A percentile compares a stretch with the other conserved stretches of the same genome.
These are phyloP conservation scores for Aspergillus flavus DNA, from an alignment of 2,329 filamentous ascomycete genomes.

Conservation along the genomic window DNA sequence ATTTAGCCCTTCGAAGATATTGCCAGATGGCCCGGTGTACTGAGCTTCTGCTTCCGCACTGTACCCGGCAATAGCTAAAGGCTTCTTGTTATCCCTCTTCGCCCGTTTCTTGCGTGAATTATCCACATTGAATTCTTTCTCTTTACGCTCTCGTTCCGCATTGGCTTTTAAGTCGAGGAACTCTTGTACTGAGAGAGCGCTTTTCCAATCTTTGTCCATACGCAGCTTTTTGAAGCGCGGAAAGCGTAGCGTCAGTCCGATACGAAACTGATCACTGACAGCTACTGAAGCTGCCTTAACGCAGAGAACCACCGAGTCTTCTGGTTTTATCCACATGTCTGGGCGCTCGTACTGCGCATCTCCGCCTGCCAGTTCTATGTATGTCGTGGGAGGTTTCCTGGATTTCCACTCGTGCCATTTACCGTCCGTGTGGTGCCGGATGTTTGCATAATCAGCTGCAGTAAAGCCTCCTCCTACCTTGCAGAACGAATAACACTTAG, in stretches of 20 bases:
- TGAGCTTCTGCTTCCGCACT: constrained; percentile 53
- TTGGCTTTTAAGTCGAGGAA: constrained; percentile 72
- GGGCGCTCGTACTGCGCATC: constrained; percentile 76
- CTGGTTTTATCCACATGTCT: constrained; percentile 90
- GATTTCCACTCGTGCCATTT: constrained; percentile 89
- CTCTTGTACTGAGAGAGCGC: constrained; percentile 74
- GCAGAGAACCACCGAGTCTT: constrained; percentile 82
- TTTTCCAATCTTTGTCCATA: constrained; percentile 81
- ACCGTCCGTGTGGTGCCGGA: constrained; percentile 81
- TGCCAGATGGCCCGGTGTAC: constrained; percentile 61
- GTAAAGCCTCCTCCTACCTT: constrained; percentile 95
- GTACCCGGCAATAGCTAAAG: constrained; percentile 73
- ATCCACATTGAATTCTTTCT: constrained; percentile 75
- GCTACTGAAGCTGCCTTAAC: constrained; percentile 84
- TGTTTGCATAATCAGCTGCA: constrained; percentile 78
- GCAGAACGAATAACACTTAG: constrained; percentile 92
- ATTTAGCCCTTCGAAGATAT: constrained; percentile 72
- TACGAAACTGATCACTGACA: constrained; percentile 75
- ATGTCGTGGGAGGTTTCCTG: constrained; percentile 73
- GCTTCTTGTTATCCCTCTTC: constrained; percentile 63
- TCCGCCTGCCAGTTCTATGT: constrained; percentile 79
- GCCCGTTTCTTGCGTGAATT: constrained; percentile 65
- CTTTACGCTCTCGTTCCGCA: constrained; percentile 69
- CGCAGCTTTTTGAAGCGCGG: constrained; percentile 83
- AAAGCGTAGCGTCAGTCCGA: constrained; percentile 79